Percentiles rank a stretch among this genome's conserved stretches.
These are phyloP conservation scores for Pichia cephalocereana DNA, from an alignment of 805 yeast genomes.

Conservation along the genomic window DNA sequence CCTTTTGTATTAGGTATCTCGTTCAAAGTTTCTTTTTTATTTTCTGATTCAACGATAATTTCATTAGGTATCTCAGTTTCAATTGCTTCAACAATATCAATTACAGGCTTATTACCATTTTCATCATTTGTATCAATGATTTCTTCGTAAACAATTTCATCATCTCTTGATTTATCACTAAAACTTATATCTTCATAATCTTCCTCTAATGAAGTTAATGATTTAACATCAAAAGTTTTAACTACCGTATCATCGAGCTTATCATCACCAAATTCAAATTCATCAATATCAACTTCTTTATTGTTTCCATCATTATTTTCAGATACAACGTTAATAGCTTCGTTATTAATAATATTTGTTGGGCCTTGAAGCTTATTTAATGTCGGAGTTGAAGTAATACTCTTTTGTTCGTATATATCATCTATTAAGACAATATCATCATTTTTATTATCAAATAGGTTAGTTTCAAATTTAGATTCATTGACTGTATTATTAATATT, in stretches of 20 bases:
- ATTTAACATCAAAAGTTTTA: slow-evolving; percentile 8
- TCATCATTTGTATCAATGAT: neutral
- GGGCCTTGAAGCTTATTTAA: slow-evolving; percentile 11
- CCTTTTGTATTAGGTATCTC: no score
- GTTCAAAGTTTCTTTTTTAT: no score
- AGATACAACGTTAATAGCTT: slow-evolving; percentile 7
- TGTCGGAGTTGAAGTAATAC: neutral
- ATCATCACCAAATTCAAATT: neutral
- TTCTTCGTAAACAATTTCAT: neutral
- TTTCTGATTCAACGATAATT: no score
- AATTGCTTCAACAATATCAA: neutral
- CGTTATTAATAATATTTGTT: slow-evolving; percentile 8
- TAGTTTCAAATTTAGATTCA: neutral
- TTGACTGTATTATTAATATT: neutral
- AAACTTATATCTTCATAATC: slow-evolving; percentile 3
- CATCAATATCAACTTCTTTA: slow-evolving; percentile 1
- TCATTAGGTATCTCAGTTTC: neutral
- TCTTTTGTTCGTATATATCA: neutral
- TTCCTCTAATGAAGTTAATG: slow-evolving; percentile 5
- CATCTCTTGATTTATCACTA: slow-evolving; percentile 10
- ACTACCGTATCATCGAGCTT: neutral
- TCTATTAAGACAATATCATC: neutral
- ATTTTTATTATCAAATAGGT: neutral
- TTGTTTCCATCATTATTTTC: neutral
- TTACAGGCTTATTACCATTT: neutral